These are phyloP conservation scores for Carex cristatella DNA, from an alignment of 176 grass and related monocot genomes.

Conservation along the genomic window DNA sequence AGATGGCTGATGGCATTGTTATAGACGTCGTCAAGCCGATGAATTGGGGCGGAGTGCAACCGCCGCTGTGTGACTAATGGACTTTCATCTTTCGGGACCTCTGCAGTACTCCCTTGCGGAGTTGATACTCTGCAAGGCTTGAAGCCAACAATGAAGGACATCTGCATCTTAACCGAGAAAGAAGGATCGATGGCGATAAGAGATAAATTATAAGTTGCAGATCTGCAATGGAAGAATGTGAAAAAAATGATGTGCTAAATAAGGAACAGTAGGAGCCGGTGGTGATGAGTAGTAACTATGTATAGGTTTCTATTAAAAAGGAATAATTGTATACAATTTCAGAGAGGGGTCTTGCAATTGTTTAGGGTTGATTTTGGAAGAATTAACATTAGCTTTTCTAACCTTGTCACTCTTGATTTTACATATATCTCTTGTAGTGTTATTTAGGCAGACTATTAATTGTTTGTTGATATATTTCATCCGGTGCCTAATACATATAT, in stretches of 20 bases:
- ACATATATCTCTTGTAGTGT: background rate
- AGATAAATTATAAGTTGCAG: background rate
- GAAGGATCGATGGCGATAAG: background rate
- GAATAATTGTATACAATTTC: no score
- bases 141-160: background rate
- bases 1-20: background rate
- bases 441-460: background rate
- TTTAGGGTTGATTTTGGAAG: background rate
- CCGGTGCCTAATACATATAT: background rate
- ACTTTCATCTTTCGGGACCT: background rate
- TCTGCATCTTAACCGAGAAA: background rate
- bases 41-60: background rate
- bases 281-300: background rate
- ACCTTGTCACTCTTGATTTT: background rate
- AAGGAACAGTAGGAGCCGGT: background rate
- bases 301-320: background rate
- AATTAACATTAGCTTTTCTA: background rate
- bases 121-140: background rate
- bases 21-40: background rate
- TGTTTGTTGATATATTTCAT: background rate
- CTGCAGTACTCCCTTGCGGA: background rate
- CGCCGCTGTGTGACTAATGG: background rate
- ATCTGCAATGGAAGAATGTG: background rate
- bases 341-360: no score
- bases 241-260: constrained; percentile 7